A percentile compares a stretch with the other conserved stretches of the same genome.
These are phyloP conservation scores for Cynara cardunculus DNA, from an alignment of 129 eudicot species.

Conservation along the genomic window DNA sequence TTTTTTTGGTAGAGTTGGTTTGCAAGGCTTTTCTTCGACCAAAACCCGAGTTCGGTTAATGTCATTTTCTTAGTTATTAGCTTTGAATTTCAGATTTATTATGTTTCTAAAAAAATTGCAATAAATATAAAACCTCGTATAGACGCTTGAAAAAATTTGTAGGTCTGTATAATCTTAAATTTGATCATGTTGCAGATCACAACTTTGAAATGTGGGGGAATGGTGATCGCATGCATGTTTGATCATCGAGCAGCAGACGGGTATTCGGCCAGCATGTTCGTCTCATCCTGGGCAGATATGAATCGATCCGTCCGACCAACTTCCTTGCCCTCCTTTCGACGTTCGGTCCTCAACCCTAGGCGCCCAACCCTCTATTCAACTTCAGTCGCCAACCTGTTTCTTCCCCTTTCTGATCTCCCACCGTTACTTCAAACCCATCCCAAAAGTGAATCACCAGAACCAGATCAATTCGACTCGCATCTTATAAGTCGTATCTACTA, in stretches of 20 bases:
- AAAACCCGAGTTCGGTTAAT: too few relatives aligned
- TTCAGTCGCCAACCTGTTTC: constrained; percentile 1
- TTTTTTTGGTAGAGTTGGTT: too few relatives aligned
- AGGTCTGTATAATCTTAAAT: neutral
- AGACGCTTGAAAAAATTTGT: too few relatives aligned
- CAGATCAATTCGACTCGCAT: constrained; percentile 8
- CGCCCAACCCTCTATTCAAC: constrained; percentile 31
- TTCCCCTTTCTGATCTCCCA: constrained; percentile 6
- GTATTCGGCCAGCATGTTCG: constrained; percentile 64
- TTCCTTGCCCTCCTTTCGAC: constrained; percentile 45
- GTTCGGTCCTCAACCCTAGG: constrained; percentile 50
- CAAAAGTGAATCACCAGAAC: neutral
- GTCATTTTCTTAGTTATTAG: too few relatives aligned
- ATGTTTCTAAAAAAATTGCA: too few relatives aligned
- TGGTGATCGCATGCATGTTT: constrained; percentile 49
- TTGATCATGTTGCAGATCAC: constrained; percentile 37
- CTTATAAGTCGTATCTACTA: constrained; percentile 40
- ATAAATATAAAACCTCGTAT: too few relatives aligned
- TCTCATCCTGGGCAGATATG: constrained; percentile 51
- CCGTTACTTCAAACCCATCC: neutral
- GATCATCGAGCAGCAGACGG: constrained; percentile 64
- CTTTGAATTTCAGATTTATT: too few relatives aligned
- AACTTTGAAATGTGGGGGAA: constrained; percentile 45
- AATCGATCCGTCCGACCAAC: constrained; percentile 33
- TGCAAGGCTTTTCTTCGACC: too few relatives aligned